Percentiles rank a stretch among this genome's conserved stretches.
phyloP scores from a whole-genome alignment of 2,329 filamentous ascomycete genomes.

The Claviceps africana region DNA sequence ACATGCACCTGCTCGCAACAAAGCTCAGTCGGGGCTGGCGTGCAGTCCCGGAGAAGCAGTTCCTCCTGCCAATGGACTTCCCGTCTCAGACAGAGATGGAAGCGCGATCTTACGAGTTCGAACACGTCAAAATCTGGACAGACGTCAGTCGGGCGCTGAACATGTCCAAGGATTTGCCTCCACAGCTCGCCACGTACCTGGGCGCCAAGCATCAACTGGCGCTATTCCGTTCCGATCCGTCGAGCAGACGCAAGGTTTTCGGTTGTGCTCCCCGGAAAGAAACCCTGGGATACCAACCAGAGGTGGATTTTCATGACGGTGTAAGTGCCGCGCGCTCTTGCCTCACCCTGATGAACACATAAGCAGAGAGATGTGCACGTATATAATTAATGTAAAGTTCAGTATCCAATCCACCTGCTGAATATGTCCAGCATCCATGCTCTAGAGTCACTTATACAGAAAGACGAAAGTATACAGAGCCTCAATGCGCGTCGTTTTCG shows the following conservation, averaged over 20 bases:
- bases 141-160: slow-evolving; percentile 42
- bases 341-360: not conserved
- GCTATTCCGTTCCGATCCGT: slow-evolving; percentile 54
- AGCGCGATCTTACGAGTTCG: slow-evolving; percentile 42
- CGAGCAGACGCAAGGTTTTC: slow-evolving; percentile 41
- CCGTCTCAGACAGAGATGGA: slow-evolving; percentile 44
- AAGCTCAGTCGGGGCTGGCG: slow-evolving; percentile 35
- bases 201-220: slow-evolving; percentile 52
- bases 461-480: slow-evolving; percentile 30
- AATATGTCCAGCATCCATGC: slow-evolving; percentile 50
- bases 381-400: not conserved
- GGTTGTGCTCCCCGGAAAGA: slow-evolving; percentile 44
- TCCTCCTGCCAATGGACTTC: slow-evolving; percentile 51
- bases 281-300: slow-evolving; percentile 47
- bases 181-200: slow-evolving; percentile 49
- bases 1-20: slow-evolving; percentile 30
- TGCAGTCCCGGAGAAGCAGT: slow-evolving; percentile 45
- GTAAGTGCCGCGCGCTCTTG: slow-evolving; percentile 28
- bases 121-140: slow-evolving; percentile 52
- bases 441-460: slow-evolving; percentile 41
- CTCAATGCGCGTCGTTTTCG: slow-evolving; percentile 53
- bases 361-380: not conserved
- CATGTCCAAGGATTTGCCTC: slow-evolving; percentile 42
- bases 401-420: slow-evolving; percentile 58
- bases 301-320: slow-evolving; percentile 56